A percentile compares a stretch with the other conserved stretches of the same genome.
These are phyloP conservation scores for Pichia sp. DNA, from an alignment of 1,139 yeast species.

Conservation along the genomic window DNA sequence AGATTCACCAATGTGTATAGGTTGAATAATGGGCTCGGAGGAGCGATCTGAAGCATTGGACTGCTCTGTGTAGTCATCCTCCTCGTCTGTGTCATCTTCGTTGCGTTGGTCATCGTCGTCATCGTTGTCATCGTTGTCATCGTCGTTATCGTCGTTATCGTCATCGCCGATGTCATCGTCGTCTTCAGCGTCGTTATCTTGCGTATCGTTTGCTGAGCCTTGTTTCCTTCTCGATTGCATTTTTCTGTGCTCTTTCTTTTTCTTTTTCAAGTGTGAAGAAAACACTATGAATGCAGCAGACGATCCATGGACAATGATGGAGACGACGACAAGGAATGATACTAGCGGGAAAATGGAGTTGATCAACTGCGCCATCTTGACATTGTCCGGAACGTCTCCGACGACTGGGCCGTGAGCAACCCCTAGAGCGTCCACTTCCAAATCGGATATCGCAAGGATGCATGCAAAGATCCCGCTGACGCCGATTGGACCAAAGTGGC, in stretches of 20 bases:
- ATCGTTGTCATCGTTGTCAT: neutral
- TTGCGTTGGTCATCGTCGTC: neutral
- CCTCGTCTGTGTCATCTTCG: neutral
- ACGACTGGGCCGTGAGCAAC: conserved; percentile 50
- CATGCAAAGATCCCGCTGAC: conserved; percentile 94
- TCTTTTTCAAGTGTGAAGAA: neutral
- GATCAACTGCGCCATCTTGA: conserved; percentile 61
- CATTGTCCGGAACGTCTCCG: conserved; percentile 48
- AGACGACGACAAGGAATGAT: conserved; percentile 75
- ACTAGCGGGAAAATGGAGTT: conserved; percentile 85
- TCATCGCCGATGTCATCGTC: neutral
- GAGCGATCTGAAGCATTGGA: neutral
- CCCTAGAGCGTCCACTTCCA: conserved; percentile 48
- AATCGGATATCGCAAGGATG: conserved; percentile 71
- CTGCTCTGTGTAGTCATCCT: neutral
- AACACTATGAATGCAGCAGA: conserved; percentile 58
- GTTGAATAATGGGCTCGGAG: neutral
- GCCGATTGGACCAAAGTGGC: conserved; percentile 97
- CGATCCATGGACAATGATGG: conserved; percentile 91
- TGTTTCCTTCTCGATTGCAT: too few relatives aligned
- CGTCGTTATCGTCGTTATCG: neutral
- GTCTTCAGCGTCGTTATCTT: too few relatives aligned
- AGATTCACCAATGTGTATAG: neutral
- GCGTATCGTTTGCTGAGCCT: neutral
- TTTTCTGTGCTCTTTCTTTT: neutral